Evolutionary conservation across 2,329 filamentous ascomycete species (phyloP).

Genomic region (Aspergillus amoenus): DNA sequence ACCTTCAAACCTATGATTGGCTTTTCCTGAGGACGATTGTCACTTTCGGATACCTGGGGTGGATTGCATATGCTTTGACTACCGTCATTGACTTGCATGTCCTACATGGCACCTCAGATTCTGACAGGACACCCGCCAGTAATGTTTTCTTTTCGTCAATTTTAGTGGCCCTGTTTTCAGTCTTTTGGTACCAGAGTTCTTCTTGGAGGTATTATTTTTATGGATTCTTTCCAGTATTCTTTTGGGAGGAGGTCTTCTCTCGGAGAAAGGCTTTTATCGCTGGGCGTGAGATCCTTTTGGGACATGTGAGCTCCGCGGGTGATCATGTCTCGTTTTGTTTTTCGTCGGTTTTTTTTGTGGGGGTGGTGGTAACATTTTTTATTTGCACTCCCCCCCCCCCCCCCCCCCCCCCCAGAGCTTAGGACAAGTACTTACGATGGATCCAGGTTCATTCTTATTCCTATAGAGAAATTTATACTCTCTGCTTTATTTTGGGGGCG

Average conservation of each 20-base stretch:
- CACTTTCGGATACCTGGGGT: conserved; percentile 87
- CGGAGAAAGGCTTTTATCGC: conserved; percentile 67
- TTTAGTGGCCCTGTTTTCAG: conserved; percentile 73
- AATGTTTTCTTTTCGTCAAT: conserved; percentile 71
- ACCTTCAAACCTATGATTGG: conserved; percentile 98
- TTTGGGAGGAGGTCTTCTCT: conserved; percentile 95
- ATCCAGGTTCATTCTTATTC: conserved; percentile 85
- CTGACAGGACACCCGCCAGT: conserved; percentile 61
- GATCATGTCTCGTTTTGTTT: conserved; percentile 61
- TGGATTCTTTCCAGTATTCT: conserved; percentile 85
- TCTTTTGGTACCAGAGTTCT: conserved; percentile 76
- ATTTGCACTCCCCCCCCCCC: conserved; percentile 26
- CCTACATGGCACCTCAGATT: conserved; percentile 66
- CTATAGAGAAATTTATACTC: conserved; percentile 80
- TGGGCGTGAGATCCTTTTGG: conserved; percentile 68
- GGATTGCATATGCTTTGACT: conserved; percentile 89
- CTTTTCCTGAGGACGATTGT: conserved; percentile 87
- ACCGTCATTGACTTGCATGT: conserved; percentile 88
- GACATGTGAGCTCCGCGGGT: conserved; percentile 62
- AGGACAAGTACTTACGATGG: not conserved
- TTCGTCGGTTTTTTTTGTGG: conserved; percentile 67
- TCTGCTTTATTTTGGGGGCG: conserved; percentile 71
- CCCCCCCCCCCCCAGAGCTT: not conserved
- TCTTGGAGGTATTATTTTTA: conserved; percentile 86
- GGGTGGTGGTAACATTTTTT: conserved; percentile 75